Evolutionary conservation across 345 rosid genomes (phyloP).

Genomic region (Aurinia saxatilis): DNA sequence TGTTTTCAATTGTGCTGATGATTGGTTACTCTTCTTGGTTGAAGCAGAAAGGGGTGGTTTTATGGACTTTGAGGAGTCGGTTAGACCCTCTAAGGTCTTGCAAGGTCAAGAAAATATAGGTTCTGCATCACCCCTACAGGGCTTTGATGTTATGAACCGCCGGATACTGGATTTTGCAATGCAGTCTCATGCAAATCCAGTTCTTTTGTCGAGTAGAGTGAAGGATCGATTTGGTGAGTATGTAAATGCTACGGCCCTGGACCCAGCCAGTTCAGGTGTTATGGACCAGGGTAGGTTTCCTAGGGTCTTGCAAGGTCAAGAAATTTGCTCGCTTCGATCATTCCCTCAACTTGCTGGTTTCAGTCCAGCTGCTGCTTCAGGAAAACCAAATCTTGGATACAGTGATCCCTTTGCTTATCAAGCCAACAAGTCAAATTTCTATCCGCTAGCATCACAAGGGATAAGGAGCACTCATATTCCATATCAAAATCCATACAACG

Average conservation of each 20-base stretch:
- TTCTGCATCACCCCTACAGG: slow-evolving; percentile 60
- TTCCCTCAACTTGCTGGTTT: slow-evolving; percentile 45
- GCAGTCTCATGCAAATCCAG: slow-evolving; percentile 47
- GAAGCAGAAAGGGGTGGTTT: slow-evolving; percentile 45
- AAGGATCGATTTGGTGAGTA: slow-evolving; percentile 33
- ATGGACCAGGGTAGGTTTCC: slow-evolving; percentile 58
- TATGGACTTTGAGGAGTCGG: slow-evolving; percentile 82
- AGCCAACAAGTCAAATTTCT: slow-evolving; percentile 40
- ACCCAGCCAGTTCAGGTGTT: slow-evolving; percentile 41
- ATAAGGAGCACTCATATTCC: slow-evolving; percentile 40
- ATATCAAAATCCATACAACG: slow-evolving; percentile 42
- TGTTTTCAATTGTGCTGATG: neutral
- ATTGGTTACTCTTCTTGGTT: slow-evolving; percentile 17
- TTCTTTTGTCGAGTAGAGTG: slow-evolving; percentile 37
- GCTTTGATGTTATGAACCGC: slow-evolving; percentile 50
- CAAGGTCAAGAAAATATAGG: slow-evolving; percentile 99
- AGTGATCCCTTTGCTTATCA: slow-evolving; percentile 42
- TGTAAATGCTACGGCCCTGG: slow-evolving; percentile 31
- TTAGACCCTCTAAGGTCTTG: slow-evolving; percentile 98
- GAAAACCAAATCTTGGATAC: slow-evolving; percentile 38
- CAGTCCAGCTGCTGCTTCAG: slow-evolving; percentile 46
- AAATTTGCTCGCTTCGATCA: slow-evolving; percentile 68
- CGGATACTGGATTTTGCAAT: slow-evolving; percentile 49
- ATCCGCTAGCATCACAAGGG: slow-evolving; percentile 48
- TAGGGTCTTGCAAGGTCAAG: slow-evolving; percentile 99